Base-by-base conservation (phyloP, 306 rosid species). In the Adenanthera pavonina region DNA sequence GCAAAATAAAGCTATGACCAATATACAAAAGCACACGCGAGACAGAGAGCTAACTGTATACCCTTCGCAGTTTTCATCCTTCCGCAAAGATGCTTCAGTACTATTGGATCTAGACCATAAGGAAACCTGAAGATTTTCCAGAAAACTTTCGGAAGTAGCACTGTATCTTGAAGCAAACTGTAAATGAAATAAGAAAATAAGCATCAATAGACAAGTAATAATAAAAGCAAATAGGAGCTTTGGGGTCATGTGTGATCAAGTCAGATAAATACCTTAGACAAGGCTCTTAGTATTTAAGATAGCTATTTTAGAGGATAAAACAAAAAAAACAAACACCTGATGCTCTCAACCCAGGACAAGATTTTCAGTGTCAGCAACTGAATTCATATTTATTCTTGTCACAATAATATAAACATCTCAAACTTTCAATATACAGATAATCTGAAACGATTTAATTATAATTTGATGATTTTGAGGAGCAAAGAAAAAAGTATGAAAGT, bases 121-220 rank as follows among this genome's bases (percentile, higher is more conserved):
- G 65, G 90, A 83, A 80, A 74, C 79, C 80, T 47, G 87, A 83
- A 82, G 73, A 83, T 66, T 86, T 76, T 90, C 90, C 75, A 86
- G 80, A 44, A 83, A 81, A 75, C 60, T 75, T 86, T 83, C 81
- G 56, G 84, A 72, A 51, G 85, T 87, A 6, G 87, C 85, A 76
- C 72, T 86, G 84, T 87, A 74, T 80, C 84, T 90, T 78, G 83
- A 89, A 78, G 82, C 83, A 81, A 84, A 65, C 98, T 95, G 92
- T 72, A 84, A 67, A 82, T 13, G 12, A 53, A 70, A 78, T 53
- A 57, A 0, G 19, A 51, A 79, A 75, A 74, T 11, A 69, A 53
- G 30, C 61, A 71, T 71, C 59, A 64, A 61, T 64, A 19, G 78
- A 61, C 66, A 74, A 78, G 34, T 25, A 60, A 49, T 2, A 38